These are phyloP conservation scores for Mollisiaceae sp. DNA, from an alignment of 2,329 filamentous ascomycete species.

Conservation along the genomic window DNA sequence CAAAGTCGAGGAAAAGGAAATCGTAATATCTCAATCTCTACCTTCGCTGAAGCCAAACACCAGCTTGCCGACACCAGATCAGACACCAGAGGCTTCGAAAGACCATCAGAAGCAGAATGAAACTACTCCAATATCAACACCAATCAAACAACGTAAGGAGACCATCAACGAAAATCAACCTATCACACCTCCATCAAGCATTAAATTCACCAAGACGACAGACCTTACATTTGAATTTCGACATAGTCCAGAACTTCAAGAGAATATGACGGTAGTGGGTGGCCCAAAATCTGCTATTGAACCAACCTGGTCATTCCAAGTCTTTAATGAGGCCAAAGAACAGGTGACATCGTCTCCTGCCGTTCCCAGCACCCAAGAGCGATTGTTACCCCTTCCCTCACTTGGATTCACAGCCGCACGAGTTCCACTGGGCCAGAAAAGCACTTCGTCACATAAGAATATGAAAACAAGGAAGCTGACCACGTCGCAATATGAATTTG, in stretches of 20 bases:
- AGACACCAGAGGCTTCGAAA: neutral
- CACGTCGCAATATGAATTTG: neutral
- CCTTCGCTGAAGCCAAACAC: neutral
- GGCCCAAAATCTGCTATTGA: neutral
- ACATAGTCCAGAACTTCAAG: neutral
- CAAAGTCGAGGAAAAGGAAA: constrained; percentile 1
- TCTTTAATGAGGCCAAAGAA: neutral
- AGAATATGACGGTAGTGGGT: neutral
- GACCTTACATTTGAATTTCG: neutral
- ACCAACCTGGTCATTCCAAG: neutral
- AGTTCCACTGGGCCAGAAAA: neutral
- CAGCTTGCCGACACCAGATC: neutral
- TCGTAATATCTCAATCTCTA: neutral
- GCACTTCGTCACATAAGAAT: neutral
- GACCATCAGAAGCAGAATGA: neutral
- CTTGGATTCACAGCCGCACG: neutral
- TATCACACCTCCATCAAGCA: neutral
- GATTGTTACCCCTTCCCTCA: neutral
- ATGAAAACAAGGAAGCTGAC: neutral
- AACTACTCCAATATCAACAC: neutral
- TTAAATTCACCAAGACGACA: neutral
- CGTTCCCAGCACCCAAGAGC: neutral
- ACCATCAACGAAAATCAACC: neutral
- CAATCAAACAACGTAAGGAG: neutral
- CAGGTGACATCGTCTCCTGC: neutral